Conservation (phyloP, 1,284 basidiomycete species). For the Trametes polyzona region DNA sequence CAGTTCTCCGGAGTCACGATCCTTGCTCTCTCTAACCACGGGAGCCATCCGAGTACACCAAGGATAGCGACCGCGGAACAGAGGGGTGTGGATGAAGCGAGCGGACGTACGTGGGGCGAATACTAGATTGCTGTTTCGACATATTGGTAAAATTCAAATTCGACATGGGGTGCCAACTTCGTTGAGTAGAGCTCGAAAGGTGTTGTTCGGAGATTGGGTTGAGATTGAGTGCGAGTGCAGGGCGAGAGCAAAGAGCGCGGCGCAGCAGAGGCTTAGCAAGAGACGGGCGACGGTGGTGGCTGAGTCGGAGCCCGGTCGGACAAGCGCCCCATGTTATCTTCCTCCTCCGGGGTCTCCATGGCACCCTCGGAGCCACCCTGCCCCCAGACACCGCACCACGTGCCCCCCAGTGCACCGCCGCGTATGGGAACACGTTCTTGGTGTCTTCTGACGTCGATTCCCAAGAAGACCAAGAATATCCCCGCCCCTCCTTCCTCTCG, state of each 20-base stretch:
- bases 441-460: not conserved
- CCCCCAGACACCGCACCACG: constrained; percentile 9
- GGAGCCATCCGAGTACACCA: no score
- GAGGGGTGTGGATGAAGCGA: not conserved
- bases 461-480: constrained; percentile 3
- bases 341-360: constrained; percentile 2
- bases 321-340: constrained; percentile 6
- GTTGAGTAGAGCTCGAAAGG: constrained; percentile 15
- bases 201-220: not conserved
- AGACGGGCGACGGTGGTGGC: constrained; percentile 7
- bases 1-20: no score
- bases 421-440: constrained; percentile 14
- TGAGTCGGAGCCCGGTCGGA: constrained; percentile 12
- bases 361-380: not conserved
- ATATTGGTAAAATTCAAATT: constrained; percentile 68
- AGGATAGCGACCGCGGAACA: not conserved
- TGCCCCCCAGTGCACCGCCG: constrained; percentile 9
- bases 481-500: not conserved
- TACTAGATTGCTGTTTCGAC: constrained; percentile 81
- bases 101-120: constrained; percentile 79
- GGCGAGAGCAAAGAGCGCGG: constrained; percentile 8
- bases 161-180: constrained; percentile 85
- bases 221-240: not conserved
- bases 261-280: constrained; percentile 13
- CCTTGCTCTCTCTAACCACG: no score